Conservation (phyloP, 768 basidiomycete genomes). For the Pisolithus sp. region DNA sequence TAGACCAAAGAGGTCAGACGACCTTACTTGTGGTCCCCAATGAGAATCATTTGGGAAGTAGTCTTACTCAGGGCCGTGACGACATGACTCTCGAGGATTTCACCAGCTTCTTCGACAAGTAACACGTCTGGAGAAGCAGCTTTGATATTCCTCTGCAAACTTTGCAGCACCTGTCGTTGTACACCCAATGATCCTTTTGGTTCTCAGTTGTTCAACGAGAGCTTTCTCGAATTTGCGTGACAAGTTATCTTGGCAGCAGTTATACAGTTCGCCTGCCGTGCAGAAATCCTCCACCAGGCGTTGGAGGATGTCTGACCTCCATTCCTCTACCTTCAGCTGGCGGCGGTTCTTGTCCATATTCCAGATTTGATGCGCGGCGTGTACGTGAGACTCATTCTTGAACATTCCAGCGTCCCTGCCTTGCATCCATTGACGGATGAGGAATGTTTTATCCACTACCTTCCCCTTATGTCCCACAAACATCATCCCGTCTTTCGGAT, state of each 20-base stretch:
- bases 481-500: conserved; percentile 38
- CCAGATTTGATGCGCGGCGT: conserved; percentile 31
- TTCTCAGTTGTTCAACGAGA: conserved; percentile 29
- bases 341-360: conserved; percentile 25
- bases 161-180: conserved; percentile 69
- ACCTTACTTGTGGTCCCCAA: conserved; percentile 67
- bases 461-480: conserved; percentile 36
- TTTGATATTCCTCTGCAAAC: conserved; percentile 41
- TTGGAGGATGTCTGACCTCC: conserved; percentile 31
- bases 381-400: conserved; percentile 18
- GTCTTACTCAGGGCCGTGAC: conserved; percentile 46
- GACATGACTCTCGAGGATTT: conserved; percentile 64
- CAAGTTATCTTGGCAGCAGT: conserved; percentile 32
- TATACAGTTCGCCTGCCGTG: conserved; percentile 31
- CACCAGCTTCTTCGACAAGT: conserved; percentile 68
- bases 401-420: conserved; percentile 43
- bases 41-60: conserved; percentile 53
- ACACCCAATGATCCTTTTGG: conserved; percentile 56
- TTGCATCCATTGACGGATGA: conserved; percentile 42
- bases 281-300: conserved; percentile 32
- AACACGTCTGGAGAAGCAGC: conserved; percentile 45
- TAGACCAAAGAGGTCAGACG: not conserved
- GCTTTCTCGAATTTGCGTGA: conserved; percentile 31
- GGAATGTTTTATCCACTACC: conserved; percentile 30
- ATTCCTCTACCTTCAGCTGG: conserved; percentile 20